Conservation (phyloP, 2,329 filamentous ascomycete species). For the Zasmidium angulare region DNA sequence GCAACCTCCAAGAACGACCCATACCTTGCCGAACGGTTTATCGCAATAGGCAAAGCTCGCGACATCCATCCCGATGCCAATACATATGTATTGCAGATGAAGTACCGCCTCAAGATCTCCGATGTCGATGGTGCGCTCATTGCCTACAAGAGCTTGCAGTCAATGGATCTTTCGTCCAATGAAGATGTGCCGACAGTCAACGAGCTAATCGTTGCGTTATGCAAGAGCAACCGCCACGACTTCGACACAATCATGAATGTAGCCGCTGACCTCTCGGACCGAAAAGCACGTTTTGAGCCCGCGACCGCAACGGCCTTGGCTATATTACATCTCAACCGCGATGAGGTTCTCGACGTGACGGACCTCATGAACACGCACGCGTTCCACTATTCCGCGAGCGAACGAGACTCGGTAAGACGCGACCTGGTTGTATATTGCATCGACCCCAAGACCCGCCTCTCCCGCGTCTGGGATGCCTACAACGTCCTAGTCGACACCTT, state of each 20-base stretch:
- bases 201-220: constrained; percentile 69
- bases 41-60: constrained; percentile 64
- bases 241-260: constrained; percentile 72
- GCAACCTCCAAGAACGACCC: constrained; percentile 70
- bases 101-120: constrained; percentile 69
- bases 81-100: constrained; percentile 73
- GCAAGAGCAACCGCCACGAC: constrained; percentile 58
- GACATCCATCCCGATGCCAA: constrained; percentile 65
- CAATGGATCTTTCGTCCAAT: constrained; percentile 55
- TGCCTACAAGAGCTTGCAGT: constrained; percentile 64
- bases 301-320: constrained; percentile 74
- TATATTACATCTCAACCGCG: constrained; percentile 69
- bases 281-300: constrained; percentile 67
- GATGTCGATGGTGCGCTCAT: constrained; percentile 70
- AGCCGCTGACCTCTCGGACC: constrained; percentile 70
- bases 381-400: constrained; percentile 66
- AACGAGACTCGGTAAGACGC: constrained; percentile 66
- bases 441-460: constrained; percentile 62
- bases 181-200: constrained; percentile 67
- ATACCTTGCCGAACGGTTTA: constrained; percentile 71
- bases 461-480: constrained; percentile 62
- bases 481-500: constrained; percentile 59
- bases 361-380: constrained; percentile 77
- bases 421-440: constrained; percentile 68
- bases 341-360: constrained; percentile 75